Evolutionary conservation across 2,329 filamentous ascomycete species (phyloP).

Genomic region (Epichloe glyceriae): DNA sequence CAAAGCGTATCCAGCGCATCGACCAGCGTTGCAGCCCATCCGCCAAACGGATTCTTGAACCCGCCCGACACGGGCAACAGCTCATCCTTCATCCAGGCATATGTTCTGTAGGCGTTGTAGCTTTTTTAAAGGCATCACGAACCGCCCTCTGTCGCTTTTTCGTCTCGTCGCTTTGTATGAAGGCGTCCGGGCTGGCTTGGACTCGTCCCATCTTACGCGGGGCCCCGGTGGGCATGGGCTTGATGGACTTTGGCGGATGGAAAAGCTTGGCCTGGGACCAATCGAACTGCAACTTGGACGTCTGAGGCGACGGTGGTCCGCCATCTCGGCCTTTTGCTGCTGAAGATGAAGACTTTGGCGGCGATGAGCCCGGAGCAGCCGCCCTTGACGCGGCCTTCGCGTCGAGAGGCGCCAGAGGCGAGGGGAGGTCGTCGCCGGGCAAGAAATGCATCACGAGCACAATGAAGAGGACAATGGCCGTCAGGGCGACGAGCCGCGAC

Average conservation of each 20-base stretch:
- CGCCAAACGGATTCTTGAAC: conserved; percentile 35
- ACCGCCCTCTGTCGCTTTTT: conserved; percentile 26
- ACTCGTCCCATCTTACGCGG: conserved; percentile 16
- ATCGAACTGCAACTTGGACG: conserved; percentile 16
- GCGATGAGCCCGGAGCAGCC: background rate
- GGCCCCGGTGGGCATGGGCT: conserved; percentile 16
- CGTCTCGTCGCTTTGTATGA: conserved; percentile 7
- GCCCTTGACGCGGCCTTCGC: background rate
- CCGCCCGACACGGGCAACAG: conserved; percentile 33
- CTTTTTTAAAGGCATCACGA: conserved; percentile 28
- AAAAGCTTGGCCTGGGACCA: conserved; percentile 17
- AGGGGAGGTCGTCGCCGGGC: conserved; percentile 5
- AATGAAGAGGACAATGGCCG: conserved; percentile 9
- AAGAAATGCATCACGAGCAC: conserved; percentile 13
- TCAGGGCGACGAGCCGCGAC: conserved; percentile 12
- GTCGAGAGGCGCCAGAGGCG: background rate
- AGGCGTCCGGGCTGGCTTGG: conserved; percentile 16
- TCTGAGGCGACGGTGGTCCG: background rate
- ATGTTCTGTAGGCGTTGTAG: conserved; percentile 36
- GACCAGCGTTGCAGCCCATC: conserved; percentile 46
- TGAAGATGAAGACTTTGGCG: background rate
- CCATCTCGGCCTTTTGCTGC: background rate
- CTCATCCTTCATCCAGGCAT: conserved; percentile 42
- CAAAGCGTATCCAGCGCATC: conserved; percentile 48
- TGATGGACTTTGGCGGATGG: conserved; percentile 19